Conservation (phyloP, 2,329 filamentous ascomycete species). For the Fonsecaea nubica region DNA sequence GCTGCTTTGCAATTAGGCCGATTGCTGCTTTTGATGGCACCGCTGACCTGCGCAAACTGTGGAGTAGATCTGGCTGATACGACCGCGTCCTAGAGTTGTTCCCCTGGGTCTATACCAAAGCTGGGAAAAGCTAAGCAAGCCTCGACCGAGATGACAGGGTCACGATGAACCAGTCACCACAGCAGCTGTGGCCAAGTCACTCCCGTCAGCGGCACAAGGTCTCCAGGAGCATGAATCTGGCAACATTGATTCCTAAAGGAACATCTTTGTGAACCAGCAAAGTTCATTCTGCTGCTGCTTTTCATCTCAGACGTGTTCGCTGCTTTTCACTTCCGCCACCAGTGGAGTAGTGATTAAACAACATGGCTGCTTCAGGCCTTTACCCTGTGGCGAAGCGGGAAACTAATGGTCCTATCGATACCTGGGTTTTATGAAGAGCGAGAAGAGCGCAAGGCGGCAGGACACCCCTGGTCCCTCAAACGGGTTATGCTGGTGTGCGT, state of each 20-base stretch:
- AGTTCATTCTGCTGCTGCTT: constrained; percentile 8
- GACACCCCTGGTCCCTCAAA: neutral
- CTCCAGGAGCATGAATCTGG: neutral
- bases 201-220: neutral
- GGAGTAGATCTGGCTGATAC: neutral
- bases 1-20: constrained; percentile 4
- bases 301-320: neutral
- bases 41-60: neutral
- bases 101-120: neutral
- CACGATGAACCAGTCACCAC: neutral
- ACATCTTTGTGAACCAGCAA: constrained; percentile 3
- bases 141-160: neutral
- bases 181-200: neutral
- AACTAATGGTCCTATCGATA: neutral
- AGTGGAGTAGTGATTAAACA: neutral
- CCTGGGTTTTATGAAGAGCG: neutral
- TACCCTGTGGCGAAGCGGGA: neutral
- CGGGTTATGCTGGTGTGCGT: neutral
- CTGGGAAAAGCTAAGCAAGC: neutral
- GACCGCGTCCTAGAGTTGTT: neutral
- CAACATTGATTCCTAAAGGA: constrained; percentile 1
- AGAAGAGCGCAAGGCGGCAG: neutral
- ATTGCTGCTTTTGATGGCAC: constrained; percentile 9
- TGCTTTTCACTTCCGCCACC: constrained; percentile 4
- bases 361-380: neutral